A percentile compares a stretch with the other conserved stretches of the same genome.
phyloP scores from a whole-genome alignment of 2,329 filamentous ascomycete species.

The Ramularia collo-cygni region DNA sequence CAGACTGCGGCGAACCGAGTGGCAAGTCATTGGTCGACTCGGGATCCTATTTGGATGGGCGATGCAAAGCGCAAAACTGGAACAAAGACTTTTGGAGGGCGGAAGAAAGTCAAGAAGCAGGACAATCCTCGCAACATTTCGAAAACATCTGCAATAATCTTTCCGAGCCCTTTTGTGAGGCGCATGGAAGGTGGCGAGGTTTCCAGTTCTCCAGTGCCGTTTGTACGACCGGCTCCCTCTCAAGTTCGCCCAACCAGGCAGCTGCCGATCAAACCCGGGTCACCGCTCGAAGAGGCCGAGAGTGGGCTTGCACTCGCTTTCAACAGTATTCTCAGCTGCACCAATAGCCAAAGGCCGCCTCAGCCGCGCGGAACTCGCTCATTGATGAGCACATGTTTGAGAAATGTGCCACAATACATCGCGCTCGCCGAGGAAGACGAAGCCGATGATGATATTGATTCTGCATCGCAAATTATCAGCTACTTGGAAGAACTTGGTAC shows the following conservation, averaged over 20 bases:
- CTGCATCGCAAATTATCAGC: conserved; percentile 33
- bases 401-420: conserved; percentile 36
- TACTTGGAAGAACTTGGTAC: conserved; percentile 35
- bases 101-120: conserved; percentile 2
- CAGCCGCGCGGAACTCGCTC: conserved; percentile 31
- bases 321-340: conserved; percentile 1
- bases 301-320: conserved; percentile 3
- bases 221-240: background rate
- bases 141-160: background rate
- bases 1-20: conserved; percentile 1
- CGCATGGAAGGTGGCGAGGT: background rate
- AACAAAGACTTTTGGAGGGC: conserved; percentile 10
- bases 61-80: conserved; percentile 5
- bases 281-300: conserved; percentile 4
- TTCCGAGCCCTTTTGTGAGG: conserved; percentile 16
- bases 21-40: conserved; percentile 9
- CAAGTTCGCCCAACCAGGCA: conserved; percentile 1
- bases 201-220: background rate
- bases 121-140: background rate
- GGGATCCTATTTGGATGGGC: conserved; percentile 16
- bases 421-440: conserved; percentile 30
- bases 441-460: conserved; percentile 30
- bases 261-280: conserved; percentile 6
- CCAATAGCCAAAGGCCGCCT: background rate
- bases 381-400: conserved; percentile 34